Evolutionary conservation across 257 asterid genomes (phyloP).

Genomic region (Verbena officinalis): DNA sequence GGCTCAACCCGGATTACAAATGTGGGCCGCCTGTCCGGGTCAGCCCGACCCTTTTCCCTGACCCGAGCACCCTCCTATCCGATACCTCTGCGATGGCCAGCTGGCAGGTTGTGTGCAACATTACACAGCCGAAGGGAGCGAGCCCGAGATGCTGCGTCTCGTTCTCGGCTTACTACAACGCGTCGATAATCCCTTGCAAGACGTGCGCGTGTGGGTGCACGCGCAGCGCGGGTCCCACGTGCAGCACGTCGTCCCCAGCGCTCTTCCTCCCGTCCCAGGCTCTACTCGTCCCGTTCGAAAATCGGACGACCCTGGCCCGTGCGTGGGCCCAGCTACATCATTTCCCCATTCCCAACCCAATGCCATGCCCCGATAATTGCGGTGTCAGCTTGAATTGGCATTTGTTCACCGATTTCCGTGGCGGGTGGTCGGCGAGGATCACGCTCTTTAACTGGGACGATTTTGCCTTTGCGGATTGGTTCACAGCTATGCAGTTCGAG

Average conservation of each 20-base stretch:
- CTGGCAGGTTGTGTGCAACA: conserved; percentile 96
- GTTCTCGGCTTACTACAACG: conserved; percentile 87
- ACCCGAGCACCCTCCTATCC: conserved; percentile 58
- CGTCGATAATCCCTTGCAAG: conserved; percentile 80
- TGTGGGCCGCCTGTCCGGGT: conserved; percentile 92
- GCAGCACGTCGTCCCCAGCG: conserved; percentile 63
- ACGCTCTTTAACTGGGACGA: conserved; percentile 95
- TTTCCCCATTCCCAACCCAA: conserved; percentile 62
- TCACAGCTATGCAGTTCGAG: conserved; percentile 69
- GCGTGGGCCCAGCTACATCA: conserved; percentile 87
- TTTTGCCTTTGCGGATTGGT: conserved; percentile 70
- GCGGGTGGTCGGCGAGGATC: conserved; percentile 92
- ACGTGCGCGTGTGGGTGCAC: conserved; percentile 94
- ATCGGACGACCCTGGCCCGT: conserved; percentile 50
- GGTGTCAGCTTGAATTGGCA: conserved; percentile 97
- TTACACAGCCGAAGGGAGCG: conserved; percentile 60
- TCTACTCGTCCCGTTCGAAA: conserved; percentile 73
- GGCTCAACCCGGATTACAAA: conserved; percentile 77
- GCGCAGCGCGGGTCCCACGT: conserved; percentile 39
- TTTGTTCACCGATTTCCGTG: conserved; percentile 69
- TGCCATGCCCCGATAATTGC: conserved; percentile 84
- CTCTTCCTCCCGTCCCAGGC: conserved; percentile 87
- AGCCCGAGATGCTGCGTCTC: conserved; percentile 92
- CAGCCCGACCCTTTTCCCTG: conserved; percentile 70
- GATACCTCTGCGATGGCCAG: conserved; percentile 64